A percentile compares a stretch with the other conserved stretches of the same genome.
Conservation (phyloP, 257 asterid genomes). For the Solanum gracilifrons region DNA sequence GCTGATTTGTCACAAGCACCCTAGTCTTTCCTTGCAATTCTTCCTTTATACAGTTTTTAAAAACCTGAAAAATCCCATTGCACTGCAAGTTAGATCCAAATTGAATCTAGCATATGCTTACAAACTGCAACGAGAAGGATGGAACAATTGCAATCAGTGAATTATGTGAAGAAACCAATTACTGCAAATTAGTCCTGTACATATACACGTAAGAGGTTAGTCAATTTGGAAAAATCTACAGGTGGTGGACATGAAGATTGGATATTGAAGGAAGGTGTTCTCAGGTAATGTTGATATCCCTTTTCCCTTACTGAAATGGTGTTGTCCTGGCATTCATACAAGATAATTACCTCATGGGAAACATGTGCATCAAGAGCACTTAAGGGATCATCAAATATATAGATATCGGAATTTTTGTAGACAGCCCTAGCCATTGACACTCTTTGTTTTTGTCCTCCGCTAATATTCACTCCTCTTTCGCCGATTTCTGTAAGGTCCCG, state of each 20-base stretch:
- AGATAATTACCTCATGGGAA: slow-evolving; percentile 51
- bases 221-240: neutral
- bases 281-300: neutral
- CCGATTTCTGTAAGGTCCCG: slow-evolving; percentile 91
- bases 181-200: neutral
- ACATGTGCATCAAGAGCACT: slow-evolving; percentile 92
- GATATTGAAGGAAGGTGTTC: neutral
- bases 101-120: neutral
- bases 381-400: slow-evolving; percentile 82
- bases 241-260: neutral
- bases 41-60: slow-evolving; percentile 62
- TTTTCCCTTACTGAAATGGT: neutral
- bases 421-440: slow-evolving; percentile 95
- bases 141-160: neutral
- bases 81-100: neutral
- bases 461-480: slow-evolving; percentile 87
- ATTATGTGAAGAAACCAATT: neutral
- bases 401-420: slow-evolving; percentile 76
- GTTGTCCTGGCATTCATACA: neutral
- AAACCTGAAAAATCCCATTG: slow-evolving; percentile 37
- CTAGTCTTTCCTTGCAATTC: slow-evolving; percentile 71
- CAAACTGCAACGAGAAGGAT: neutral
- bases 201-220: neutral
- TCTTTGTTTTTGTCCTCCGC: slow-evolving; percentile 97
- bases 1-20: slow-evolving; percentile 83